phyloP scores from a whole-genome alignment of 441 rosid species.

The Manihot esculenta region DNA sequence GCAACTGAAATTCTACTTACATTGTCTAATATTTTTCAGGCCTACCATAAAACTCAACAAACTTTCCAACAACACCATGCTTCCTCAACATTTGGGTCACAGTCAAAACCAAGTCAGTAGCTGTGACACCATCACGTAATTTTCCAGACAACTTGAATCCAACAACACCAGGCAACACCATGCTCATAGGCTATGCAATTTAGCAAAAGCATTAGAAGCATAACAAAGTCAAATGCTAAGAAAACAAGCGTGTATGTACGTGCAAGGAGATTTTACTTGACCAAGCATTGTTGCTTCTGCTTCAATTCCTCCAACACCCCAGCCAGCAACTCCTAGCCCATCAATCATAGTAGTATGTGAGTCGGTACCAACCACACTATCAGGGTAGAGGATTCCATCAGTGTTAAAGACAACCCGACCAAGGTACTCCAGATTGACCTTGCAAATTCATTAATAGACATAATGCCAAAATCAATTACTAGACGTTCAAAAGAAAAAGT shows the following conservation, averaged over 20 bases:
- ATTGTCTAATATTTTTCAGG: not conserved
- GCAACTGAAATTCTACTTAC: not conserved
- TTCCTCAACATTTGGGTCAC: slow-evolving; percentile 96
- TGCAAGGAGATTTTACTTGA: slow-evolving; percentile 51
- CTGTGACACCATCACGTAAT: slow-evolving; percentile 83
- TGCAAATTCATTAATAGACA: slow-evolving; percentile 6
- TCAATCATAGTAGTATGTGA: slow-evolving; percentile 99
- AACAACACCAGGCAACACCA: slow-evolving; percentile 99
- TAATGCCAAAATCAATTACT: slow-evolving; percentile 2
- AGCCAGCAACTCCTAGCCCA: slow-evolving; percentile 99
- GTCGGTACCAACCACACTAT: slow-evolving; percentile 97
- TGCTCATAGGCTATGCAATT: slow-evolving; percentile 85
- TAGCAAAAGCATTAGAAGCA: not conserved
- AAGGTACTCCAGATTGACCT: slow-evolving; percentile 97
- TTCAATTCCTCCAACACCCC: slow-evolving; percentile 99
- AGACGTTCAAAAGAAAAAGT: not conserved
- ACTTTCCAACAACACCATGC: slow-evolving; percentile 98
- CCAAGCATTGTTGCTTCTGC: slow-evolving; percentile 99
- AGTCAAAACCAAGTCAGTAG: slow-evolving; percentile 95
- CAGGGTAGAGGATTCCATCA: slow-evolving; percentile 76
- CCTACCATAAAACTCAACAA: slow-evolving; percentile 95
- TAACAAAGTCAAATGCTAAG: not conserved
- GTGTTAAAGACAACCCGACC: slow-evolving; percentile 95
- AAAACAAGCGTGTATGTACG: not conserved
- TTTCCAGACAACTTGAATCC: slow-evolving; percentile 93